Conservation (phyloP, 2,329 filamentous ascomycete genomes). For the Leptographium galeiforme region DNA sequence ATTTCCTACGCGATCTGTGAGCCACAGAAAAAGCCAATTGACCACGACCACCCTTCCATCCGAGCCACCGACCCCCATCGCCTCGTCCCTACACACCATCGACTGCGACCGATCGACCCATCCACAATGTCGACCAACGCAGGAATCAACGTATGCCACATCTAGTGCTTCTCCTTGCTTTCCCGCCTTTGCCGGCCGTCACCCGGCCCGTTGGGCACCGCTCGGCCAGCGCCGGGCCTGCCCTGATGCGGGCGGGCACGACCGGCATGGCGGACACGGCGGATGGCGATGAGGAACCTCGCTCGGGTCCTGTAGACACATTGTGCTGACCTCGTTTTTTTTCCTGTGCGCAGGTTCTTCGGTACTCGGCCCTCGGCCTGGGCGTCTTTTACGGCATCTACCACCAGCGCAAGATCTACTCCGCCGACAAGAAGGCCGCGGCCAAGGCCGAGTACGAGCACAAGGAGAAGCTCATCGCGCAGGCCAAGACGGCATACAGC, state of each 20-base stretch:
- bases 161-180: background rate
- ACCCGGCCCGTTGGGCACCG: background rate
- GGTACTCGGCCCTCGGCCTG: conserved; percentile 84
- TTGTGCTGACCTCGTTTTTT: background rate
- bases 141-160: conserved; percentile 19
- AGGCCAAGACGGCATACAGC: conserved; percentile 83
- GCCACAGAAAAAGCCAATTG: conserved; percentile 7
- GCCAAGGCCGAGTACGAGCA: conserved; percentile 75
- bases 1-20: conserved; percentile 11
- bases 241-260: background rate
- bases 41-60: background rate
- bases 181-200: background rate
- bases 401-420: conserved; percentile 73
- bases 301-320: too few relatives aligned
- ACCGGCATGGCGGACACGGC: background rate
- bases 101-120: too few relatives aligned
- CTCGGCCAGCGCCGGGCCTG: too few relatives aligned
- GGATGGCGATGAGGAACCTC: background rate
- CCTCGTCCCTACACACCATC: background rate
- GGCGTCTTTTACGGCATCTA: conserved; percentile 93
- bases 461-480: conserved; percentile 80
- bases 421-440: conserved; percentile 55
- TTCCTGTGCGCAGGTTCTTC: conserved; percentile 60
- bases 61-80: background rate
- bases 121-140: conserved; percentile 18